A percentile compares a stretch with the other conserved stretches of the same genome.
Evolutionary conservation across 495 filamentous ascomycete species (phyloP).

Genomic region (Diplogelasinospora grovesii): DNA sequence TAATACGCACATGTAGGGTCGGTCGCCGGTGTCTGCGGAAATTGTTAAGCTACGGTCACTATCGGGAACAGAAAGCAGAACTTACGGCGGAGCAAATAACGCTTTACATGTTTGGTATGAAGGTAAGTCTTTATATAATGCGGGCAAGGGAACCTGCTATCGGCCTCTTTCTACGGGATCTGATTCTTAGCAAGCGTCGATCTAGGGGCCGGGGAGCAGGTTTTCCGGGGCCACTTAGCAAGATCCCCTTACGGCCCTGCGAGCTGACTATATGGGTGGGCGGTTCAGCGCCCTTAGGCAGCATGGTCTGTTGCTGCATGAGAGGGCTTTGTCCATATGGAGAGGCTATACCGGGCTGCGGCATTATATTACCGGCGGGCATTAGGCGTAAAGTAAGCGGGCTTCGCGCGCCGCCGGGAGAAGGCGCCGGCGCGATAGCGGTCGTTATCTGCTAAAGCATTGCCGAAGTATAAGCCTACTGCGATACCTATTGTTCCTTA

Average conservation of each 20-base stretch:
- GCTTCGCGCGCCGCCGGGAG: constrained; percentile 49
- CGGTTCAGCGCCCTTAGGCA: constrained; percentile 47
- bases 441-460: constrained; percentile 60
- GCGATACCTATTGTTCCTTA: constrained; percentile 44
- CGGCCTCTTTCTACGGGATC: constrained; percentile 85
- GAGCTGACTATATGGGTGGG: constrained; percentile 89
- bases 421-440: constrained; percentile 63
- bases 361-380: constrained; percentile 54
- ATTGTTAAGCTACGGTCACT: constrained; percentile 20
- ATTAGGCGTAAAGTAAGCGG: constrained; percentile 52
- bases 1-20: constrained; percentile 92
- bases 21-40: constrained; percentile 81
- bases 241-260: constrained; percentile 79
- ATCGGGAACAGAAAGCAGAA: constrained; percentile 21
- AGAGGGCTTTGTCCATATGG: constrained; percentile 43
- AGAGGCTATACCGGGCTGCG: constrained; percentile 40
- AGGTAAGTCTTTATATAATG: constrained; percentile 97
- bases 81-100: constrained; percentile 92
- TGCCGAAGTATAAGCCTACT: constrained; percentile 49
- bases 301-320: constrained; percentile 34
- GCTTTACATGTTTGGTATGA: constrained; percentile 94
- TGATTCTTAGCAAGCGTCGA: constrained; percentile 69
- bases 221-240: constrained; percentile 83
- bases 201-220: constrained; percentile 52
- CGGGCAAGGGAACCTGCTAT: constrained; percentile 94